Base-by-base conservation (phyloP, 2,329 filamentous ascomycete genomes). In the Curvularia sp. region DNA sequence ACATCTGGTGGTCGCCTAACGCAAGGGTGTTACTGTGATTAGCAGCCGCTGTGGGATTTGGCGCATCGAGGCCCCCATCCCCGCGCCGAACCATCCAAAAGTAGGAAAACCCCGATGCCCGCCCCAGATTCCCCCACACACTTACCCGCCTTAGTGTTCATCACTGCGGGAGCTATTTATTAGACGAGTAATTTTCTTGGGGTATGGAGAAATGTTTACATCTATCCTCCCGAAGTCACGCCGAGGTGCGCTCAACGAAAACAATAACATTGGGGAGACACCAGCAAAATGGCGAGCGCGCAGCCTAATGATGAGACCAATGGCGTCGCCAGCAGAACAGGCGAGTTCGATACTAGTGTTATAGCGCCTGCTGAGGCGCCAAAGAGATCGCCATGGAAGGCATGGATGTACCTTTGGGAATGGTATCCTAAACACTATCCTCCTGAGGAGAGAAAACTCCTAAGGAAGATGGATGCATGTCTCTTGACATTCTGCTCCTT, bases 381-480 rank as follows among this genome's bases (percentile, higher is more conserved):
- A 18, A 73, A 72, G 57, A 66, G 73, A n/a, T 75, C 73, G 7
- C 73, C 74, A 53, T 76, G 74, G 74, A 76, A 74, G 49, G 74
- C 74, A 0, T 76, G 73, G 73, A 73, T 76, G 70, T 76, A 76
- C 27, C 68, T 76, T 1, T 74, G 72, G 74, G 73, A 77, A 49
- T 77, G 75, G 75, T 77, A 77, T 47, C 75, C 75, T 3, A 68
- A 66, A 19, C 70, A 74, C 47, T 77, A 77, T 38, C 69, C 75
- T 2, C 66, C 62, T 10, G 70, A 75, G 48, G 75, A 77, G 59
- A 67, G 71, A 25, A 72, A 69, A 57, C 52, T 77, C 5, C 49
- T 77, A 36, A 66, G 73, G 34, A 77, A 77, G 54, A 65, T 77
- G 64, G 74, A 77, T 39, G 71, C 73, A 9, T 77, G 74, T 47